These are phyloP conservation scores for Liquidambar formosana DNA, from an alignment of 164 flowering plant genomes.

Conservation along the genomic window DNA sequence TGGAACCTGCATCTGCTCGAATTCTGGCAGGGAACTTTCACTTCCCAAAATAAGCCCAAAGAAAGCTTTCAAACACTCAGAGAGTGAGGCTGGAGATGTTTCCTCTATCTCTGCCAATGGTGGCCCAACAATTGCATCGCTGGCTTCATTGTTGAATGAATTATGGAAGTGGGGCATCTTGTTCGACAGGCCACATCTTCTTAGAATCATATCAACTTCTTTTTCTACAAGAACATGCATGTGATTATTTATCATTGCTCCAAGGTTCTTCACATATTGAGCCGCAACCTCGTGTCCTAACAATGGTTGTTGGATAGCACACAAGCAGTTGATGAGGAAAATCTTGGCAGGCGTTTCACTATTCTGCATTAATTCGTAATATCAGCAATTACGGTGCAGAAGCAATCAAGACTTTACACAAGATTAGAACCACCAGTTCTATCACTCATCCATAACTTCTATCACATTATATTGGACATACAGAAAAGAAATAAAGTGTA, in stretches of 20 bases:
- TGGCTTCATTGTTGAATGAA: constrained; percentile 24
- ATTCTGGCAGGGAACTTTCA: constrained; percentile 84
- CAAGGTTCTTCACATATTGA: constrained; percentile 63
- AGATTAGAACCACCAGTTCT: neutral
- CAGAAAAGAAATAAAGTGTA: neutral
- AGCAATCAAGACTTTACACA: constrained; percentile 3
- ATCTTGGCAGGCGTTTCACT: constrained; percentile 75
- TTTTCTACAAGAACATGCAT: constrained; percentile 59
- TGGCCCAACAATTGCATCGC: constrained; percentile 4
- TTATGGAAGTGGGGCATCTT: constrained; percentile 62
- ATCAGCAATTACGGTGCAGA: neutral
- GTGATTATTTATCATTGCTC: constrained; percentile 65
- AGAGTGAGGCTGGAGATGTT: constrained; percentile 63
- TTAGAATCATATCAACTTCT: constrained; percentile 72
- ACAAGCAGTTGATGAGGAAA: constrained; percentile 91
- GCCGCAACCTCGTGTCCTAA: constrained; percentile 71
- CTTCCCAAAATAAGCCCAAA: constrained; percentile 78
- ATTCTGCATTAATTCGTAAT: constrained; percentile 36
- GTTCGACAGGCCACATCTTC: constrained; percentile 63
- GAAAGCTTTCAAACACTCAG: constrained; percentile 73
- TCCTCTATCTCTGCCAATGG: constrained; percentile 73
- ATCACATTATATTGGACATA: neutral
- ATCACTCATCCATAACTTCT: neutral
- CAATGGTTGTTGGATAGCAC: constrained; percentile 87
- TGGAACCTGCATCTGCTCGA: constrained; percentile 89